Evolutionary conservation across 768 basidiomycete species (phyloP), one percentile per base, ranked within the genome.

Genomic region (Mycena indigotica): DNA sequence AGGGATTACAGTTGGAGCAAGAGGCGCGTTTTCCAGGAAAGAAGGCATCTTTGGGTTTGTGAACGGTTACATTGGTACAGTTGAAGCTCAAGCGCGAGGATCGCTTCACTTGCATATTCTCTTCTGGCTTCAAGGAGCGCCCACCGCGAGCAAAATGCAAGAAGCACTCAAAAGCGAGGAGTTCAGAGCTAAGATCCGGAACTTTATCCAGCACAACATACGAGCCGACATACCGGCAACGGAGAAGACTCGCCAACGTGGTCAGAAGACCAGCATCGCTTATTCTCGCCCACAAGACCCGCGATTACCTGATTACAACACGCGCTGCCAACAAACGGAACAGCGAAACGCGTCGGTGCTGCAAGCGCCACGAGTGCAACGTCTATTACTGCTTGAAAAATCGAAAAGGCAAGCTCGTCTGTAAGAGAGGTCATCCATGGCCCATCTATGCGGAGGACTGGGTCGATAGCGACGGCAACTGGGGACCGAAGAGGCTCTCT

Each of bases 21-120:
- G 62, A 0, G 35, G 29, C 2, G 53, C 40, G 2, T 55, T 71
- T 13, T 45, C 32, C 0, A 19, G 66, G 1, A 19, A 56, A 10
- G n/a, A 54, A n/a, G 80, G 80, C 1, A 61, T 78, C 0, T 56
- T 78, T 5, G 75, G 73, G 8, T 56, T 46, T 0, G 66, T 75
- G 0, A 53, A 63, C 10, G 70, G 65, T 0, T 80, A 77, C 55
- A 59, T 76, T 19, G 76, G 73, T 0, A 66, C 71, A 0, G 72
- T 80, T 0, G 77, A 82, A 56, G 66, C 73, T 0, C 80, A 82
- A 61, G 76, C 74, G 0, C 61, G 74, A 1, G 78, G 78, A 0
- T 74, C 70, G 0, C 65, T 81, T 2, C 80, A 78, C 59, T 52
- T 75, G 0, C 78, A 79, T 56, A 66, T 76, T 16, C 54, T 80